Percentiles rank a stretch among this genome's conserved stretches.
phyloP scores from a whole-genome alignment of 1,284 basidiomycete genomes.

The Ustilago esculenta region DNA sequence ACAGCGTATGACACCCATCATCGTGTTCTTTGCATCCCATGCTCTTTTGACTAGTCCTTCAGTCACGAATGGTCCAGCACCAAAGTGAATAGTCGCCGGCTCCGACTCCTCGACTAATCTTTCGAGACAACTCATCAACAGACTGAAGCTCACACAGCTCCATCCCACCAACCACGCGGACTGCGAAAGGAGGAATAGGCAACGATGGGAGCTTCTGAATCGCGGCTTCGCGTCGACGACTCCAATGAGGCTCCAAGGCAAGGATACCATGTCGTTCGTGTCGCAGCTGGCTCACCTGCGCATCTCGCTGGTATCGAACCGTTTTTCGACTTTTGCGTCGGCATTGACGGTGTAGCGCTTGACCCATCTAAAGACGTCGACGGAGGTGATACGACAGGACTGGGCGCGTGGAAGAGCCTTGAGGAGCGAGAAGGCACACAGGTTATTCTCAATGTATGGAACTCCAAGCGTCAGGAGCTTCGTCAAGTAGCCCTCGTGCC shows the following conservation, averaged over 20 bases:
- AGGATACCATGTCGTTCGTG: slow-evolving; percentile 66
- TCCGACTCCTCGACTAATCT: too few relatives aligned
- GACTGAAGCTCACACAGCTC: not conserved
- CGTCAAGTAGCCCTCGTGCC: slow-evolving; percentile 86
- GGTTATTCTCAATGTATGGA: slow-evolving; percentile 87
- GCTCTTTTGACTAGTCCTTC: too few relatives aligned
- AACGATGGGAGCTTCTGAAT: slow-evolving; percentile 45
- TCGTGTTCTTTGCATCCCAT: not conserved
- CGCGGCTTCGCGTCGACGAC: slow-evolving; percentile 38
- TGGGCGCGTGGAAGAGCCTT: slow-evolving; percentile 69
- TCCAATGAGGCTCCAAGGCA: slow-evolving; percentile 54
- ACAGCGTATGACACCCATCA: not conserved
- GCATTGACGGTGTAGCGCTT: slow-evolving; percentile 73
- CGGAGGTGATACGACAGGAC: slow-evolving; percentile 36
- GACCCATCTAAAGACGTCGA: slow-evolving; percentile 52
- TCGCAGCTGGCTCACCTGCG: slow-evolving; percentile 66
- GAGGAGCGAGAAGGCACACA: slow-evolving; percentile 84
- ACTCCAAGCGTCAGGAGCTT: slow-evolving; percentile 82
- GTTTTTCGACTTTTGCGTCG: slow-evolving; percentile 96
- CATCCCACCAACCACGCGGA: not conserved
- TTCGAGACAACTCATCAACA: not conserved
- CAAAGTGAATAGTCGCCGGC: not conserved
- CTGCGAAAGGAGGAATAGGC: too few relatives aligned
- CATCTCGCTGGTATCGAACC: slow-evolving; percentile 87
- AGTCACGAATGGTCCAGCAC: too few relatives aligned